Evolutionary conservation across 2,329 filamentous ascomycete genomes (phyloP), one percentile per base, ranked within the genome.

Genomic region (Plenodomus biglobosus): DNA sequence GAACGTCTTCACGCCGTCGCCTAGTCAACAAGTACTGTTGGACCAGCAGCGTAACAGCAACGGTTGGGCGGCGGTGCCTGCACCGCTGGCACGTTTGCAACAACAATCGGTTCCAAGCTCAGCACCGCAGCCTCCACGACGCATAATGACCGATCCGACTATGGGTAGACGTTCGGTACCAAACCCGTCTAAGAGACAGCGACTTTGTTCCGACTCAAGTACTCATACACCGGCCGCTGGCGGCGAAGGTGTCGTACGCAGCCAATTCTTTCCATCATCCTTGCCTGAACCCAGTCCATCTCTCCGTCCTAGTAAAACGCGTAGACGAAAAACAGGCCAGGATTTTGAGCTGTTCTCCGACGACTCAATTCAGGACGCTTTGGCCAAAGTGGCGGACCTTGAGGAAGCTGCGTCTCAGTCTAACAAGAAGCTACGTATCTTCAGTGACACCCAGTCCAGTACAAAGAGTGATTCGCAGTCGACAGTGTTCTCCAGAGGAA

Each of bases 1-100:
- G 0, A 88, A 88, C 62, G 79, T 75, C 51, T 84, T 88, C 62
- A 85, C 82, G 1, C 83, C 82, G 18, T 86, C 85, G 8, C 84
- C 84, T 17, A 85, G 79, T 58, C 85, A 87, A 61, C 81, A 83
- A 64, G 75, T 76, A 20, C 67, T 85, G 10, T 69, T 87, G 19
- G 74, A 81, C 50, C 73, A 78, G 36, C 79, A 85, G 62, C 72
- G 73, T 41, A 62, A 57, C 15, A 76, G 73, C 36, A 74, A 65
- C 18, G 78, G 80, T 11, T 86, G 83, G 84, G 74, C 76, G 40
- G 75, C 81, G 21, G 77, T 75, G 36, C 73, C 78, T 43, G 76
- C 75, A 21, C 75, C 75, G n/a, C 74, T 68, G 30, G 53, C 52
- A 65, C 73, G 50, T 62, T 70, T 38, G 55, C 73, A 56, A 34